Percentiles rank a stretch among this genome's conserved stretches.
These are phyloP conservation scores for Seminavis robusta DNA, from an alignment of 108 stramenopile species.

Conservation along the genomic window DNA sequence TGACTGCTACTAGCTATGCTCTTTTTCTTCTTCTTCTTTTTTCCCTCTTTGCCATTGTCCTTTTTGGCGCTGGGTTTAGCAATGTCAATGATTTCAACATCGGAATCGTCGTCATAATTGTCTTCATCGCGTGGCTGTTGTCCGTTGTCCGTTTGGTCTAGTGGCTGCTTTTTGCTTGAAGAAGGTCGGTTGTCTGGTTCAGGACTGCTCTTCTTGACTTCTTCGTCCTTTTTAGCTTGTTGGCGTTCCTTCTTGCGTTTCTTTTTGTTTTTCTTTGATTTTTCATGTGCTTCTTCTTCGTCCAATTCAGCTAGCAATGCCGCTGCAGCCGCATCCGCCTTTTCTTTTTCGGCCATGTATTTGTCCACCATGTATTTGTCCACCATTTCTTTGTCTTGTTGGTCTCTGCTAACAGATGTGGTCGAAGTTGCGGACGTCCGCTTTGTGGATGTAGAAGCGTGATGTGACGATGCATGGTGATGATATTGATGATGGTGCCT, in stretches of 20 bases:
- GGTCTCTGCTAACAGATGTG: constrained; percentile 3
- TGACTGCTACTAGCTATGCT: background rate
- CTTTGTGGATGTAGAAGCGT: constrained; percentile 13
- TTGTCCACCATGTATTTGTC: background rate
- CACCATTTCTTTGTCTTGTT: no score
- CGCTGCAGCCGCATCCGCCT: constrained; percentile 87
- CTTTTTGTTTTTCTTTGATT: constrained; percentile 56
- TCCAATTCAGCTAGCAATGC: constrained; percentile 86
- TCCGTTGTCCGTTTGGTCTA: no score
- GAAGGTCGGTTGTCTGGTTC: no score
- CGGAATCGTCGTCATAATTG: background rate
- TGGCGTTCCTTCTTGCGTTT: constrained; percentile 84
- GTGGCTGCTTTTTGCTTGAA: background rate
- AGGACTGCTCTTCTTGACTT: constrained; percentile 2
- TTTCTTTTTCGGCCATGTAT: constrained; percentile 50
- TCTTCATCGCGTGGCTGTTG: background rate
- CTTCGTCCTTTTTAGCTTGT: constrained; percentile 23
- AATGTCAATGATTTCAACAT: no score
- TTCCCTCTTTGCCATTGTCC: background rate
- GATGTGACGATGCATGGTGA: background rate
- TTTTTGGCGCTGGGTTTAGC: background rate
- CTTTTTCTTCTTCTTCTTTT: background rate
- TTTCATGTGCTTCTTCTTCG: constrained; percentile 63
- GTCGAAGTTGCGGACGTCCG: background rate
- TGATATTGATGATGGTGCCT: background rate